phyloP scores from a whole-genome alignment of 73 alveolate species.

The Symbiodinium pilosum region DNA sequence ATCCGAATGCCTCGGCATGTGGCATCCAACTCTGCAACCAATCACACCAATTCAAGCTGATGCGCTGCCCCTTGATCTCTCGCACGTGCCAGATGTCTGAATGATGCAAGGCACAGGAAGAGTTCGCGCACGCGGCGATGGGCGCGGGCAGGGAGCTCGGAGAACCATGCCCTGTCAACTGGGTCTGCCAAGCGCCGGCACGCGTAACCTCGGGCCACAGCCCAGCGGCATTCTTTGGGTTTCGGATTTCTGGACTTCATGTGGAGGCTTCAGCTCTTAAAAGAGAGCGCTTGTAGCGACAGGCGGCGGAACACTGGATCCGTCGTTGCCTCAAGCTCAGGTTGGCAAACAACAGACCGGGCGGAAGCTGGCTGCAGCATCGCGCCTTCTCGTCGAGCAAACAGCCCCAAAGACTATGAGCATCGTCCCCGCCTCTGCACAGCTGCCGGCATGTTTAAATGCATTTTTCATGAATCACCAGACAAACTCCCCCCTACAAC shows the following conservation, averaged over 20 bases:
- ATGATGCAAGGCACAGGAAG: conserved; percentile 16
- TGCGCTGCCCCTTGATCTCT: not conserved
- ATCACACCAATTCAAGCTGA: too few relatives aligned
- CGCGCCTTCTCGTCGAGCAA: conserved; percentile 77
- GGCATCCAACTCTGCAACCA: too few relatives aligned
- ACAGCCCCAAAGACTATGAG: conserved; percentile 72
- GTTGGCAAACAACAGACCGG: not conserved
- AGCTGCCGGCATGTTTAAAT: too few relatives aligned
- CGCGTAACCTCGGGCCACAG: conserved; percentile 79
- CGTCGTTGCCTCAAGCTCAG: conserved; percentile 79
- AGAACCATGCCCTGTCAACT: conserved; percentile 64
- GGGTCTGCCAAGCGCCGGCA: conserved; percentile 33
- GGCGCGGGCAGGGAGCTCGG: conserved; percentile 91
- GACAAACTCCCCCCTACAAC: not conserved
- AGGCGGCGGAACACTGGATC: conserved; percentile 66
- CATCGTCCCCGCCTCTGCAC: conserved; percentile 42
- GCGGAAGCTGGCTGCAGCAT: not conserved
- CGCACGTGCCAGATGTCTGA: not conserved
- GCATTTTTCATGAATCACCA: too few relatives aligned
- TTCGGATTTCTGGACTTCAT: too few relatives aligned
- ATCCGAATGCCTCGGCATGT: not conserved
- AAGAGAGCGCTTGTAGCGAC: too few relatives aligned
- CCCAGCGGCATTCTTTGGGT: too few relatives aligned
- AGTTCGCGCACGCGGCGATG: conserved; percentile 47
- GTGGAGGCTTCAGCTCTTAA: too few relatives aligned